Evolutionary conservation across 139 green algal genomes (phyloP), one percentile per base, ranked within the genome.

Genomic region (Ettlia oleoabundans): DNA sequence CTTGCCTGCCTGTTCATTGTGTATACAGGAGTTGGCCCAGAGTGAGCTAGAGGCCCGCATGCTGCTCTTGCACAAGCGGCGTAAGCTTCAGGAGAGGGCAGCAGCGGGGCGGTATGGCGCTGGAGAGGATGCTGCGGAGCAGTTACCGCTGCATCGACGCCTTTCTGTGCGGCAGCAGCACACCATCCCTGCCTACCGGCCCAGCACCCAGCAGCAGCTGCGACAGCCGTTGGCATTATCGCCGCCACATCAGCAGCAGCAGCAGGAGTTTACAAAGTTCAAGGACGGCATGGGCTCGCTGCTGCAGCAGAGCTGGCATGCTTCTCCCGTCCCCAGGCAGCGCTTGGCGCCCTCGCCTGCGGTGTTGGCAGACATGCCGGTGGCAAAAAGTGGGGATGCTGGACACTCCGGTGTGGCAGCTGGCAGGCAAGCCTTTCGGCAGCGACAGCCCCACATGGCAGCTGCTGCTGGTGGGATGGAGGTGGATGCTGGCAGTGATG

Each of bases 41-140:
- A 65, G 72, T n/a, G 66, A 83, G 82, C 53, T 83, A 52, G 65
- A 83, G 65, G 35, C 26, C 37, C 74, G 51, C 37, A 80, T 72
- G 18, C 24, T 64, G 63, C 13, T 52, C 4, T 47, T 77, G 74
- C n/a, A 52, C 66, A 86, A 86, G 75, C 64, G 78, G 65, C 82
- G 75, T 30, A 75, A 61, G 74, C 37, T 82, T 62, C 76, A n/a
- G n/a, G n/a, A n/a, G n/a, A n/a, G n/a, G n/a, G n/a, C n/a, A 83
- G 13, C 55, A 83, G 47, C 43, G 35, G 24, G 24, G 41, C 30
- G 40, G 21, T 21, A 58, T 26, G n/a, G n/a, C 2, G 74, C 35
- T 26, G 58, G 38, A 21, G 55, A 63, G 22, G 55, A 7, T 38
- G 76, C 8, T 26, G 58, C 6, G 18, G 26, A 30, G 26, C 15